Evolutionary conservation across 306 rosid species (phyloP).

Genomic region (Quercus agrifolia): DNA sequence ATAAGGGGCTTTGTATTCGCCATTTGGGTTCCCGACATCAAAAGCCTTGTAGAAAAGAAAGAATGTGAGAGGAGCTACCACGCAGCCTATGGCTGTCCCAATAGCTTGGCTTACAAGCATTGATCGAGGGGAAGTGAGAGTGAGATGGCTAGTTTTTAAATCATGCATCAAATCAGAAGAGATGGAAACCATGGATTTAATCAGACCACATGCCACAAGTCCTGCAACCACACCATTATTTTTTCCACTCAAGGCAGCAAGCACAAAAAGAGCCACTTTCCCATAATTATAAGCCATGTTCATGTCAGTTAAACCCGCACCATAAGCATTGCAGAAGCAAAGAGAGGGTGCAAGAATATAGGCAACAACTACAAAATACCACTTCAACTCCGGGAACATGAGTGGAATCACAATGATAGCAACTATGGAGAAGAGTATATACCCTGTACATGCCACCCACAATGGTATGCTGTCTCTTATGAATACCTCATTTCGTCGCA

Average conservation of each 20-base stretch:
- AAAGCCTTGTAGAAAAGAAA: slow-evolving; percentile 92
- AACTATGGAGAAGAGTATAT: slow-evolving; percentile 58
- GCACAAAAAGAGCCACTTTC: slow-evolving; percentile 92
- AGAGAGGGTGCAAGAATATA: slow-evolving; percentile 84
- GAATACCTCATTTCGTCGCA: slow-evolving; percentile 70
- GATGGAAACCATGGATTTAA: slow-evolving; percentile 87
- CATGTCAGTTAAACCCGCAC: slow-evolving; percentile 95
- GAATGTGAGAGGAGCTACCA: slow-evolving; percentile 87
- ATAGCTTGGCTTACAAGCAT: slow-evolving; percentile 95
- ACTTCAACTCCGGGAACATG: slow-evolving; percentile 87
- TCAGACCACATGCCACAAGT: slow-evolving; percentile 89
- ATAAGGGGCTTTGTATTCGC: slow-evolving; percentile 92
- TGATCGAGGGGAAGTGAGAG: slow-evolving; percentile 87
- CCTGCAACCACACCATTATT: slow-evolving; percentile 86
- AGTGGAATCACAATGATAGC: slow-evolving; percentile 75
- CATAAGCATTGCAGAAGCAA: slow-evolving; percentile 97
- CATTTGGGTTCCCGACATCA: slow-evolving; percentile 77
- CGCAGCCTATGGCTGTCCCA: slow-evolving; percentile 88
- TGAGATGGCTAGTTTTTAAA: slow-evolving; percentile 90
- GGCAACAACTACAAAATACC: slow-evolving; percentile 83
- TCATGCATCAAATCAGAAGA: slow-evolving; percentile 98
- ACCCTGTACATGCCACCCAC: slow-evolving; percentile 76
- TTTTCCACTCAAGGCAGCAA: slow-evolving; percentile 72
- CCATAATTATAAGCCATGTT: slow-evolving; percentile 99
- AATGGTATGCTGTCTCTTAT: slow-evolving; percentile 75